Evolutionary conservation across 2,329 filamentous ascomycete genomes (phyloP), one percentile per base, ranked within the genome.

Genomic region (Aspergillus tanneri): DNA sequence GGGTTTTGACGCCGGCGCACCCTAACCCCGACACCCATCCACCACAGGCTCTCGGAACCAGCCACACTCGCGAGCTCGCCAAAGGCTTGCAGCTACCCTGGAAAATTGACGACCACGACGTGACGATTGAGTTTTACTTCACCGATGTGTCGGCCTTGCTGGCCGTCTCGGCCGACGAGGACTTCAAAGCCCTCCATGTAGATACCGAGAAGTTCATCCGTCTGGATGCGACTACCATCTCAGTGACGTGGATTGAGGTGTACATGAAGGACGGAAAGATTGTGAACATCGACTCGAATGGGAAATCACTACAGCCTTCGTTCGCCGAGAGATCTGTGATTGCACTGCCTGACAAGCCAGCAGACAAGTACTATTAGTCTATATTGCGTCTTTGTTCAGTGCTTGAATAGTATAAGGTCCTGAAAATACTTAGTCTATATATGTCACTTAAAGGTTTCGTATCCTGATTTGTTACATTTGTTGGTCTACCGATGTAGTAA

Each of bases 31-130:
- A 36, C 32, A 36, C 14, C 10, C 32, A 16, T 36, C 18, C n/a
- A 36, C 32, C 32, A 36, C 9, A 36, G 32, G 32, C 18, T 9
- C 11, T 36, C 18, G 32, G 32, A 36, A 36, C 11, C 32, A 36
- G 32, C 32, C 32, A 36, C 32, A 36, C 32, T 36, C 32, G 32
- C n/a, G 32, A 36, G 32, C 32, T 36, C 10, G 32, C 32, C 32
- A 8, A 36, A 9, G 32, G 32, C 32, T 14, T 36, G 32, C 11
- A 36, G 14, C 32, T 36, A 8, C 32, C 32, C 32, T 36, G 32
- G 32, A 36, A 36, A 14, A 36, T 36, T 14, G 32, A 36, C 32
- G 32, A 36, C 32, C 32, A 36, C 18, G 32, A 36, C 32, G 32
- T 36, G 32, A 36, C 32, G 10, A 36, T 36, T 14, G 32, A 36